Evolutionary conservation across 108 stramenopile genomes (phyloP).

Genomic region (Fistulifera pelliculosa): DNA sequence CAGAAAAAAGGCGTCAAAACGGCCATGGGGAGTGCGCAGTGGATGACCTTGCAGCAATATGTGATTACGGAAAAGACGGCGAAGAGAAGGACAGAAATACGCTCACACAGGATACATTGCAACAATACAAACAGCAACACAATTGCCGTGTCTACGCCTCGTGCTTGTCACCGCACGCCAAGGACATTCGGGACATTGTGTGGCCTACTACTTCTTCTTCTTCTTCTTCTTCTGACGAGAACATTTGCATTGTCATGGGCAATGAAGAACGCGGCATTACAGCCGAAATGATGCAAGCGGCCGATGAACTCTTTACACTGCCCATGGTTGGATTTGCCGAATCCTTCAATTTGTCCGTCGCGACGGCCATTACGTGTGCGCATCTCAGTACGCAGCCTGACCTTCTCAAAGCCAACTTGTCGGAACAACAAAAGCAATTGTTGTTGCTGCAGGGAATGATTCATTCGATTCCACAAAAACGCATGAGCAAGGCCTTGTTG

Average conservation of each 20-base stretch:
- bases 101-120: too few species aligned
- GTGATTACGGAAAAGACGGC: conserved; percentile 16
- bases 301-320: conserved; percentile 73
- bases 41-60: conserved; percentile 43
- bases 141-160: conserved; percentile 17
- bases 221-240: too few species aligned
- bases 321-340: conserved; percentile 90
- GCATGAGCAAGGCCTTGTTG: conserved; percentile 49
- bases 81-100: too few species aligned
- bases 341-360: conserved; percentile 82
- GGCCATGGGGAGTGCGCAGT: conserved; percentile 69
- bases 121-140: conserved; percentile 7
- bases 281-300: conserved; percentile 37
- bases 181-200: conserved; percentile 60
- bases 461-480: conserved; percentile 57
- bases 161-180: conserved; percentile 59
- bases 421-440: conserved; percentile 50
- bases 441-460: conserved; percentile 56
- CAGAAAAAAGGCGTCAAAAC: conserved; percentile 73
- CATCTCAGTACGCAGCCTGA: conserved; percentile 54
- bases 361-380: conserved; percentile 74
- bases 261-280: conserved; percentile 85
- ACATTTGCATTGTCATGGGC: conserved; percentile 86
- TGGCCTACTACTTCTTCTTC: conserved; percentile 36
- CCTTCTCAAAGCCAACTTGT: conserved; percentile 67